Percentiles rank a stretch among this genome's conserved stretches.
These are phyloP conservation scores for Colletotrichum sp. DNA, from an alignment of 2,329 filamentous ascomycete species.

Conservation along the genomic window DNA sequence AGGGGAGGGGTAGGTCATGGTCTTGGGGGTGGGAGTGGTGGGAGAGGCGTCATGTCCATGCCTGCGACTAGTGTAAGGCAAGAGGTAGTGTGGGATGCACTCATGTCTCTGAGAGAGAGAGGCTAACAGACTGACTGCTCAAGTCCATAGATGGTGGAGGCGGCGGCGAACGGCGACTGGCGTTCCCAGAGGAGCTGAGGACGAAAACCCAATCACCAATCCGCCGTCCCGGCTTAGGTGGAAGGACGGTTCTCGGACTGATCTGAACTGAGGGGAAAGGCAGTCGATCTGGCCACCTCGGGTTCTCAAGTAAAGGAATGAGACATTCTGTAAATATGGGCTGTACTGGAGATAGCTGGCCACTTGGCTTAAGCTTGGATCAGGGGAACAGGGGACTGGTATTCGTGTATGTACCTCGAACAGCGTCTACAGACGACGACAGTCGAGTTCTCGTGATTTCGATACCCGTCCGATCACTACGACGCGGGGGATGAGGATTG, in stretches of 20 bases:
- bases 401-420: neutral
- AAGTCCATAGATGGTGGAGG: slow-evolving; percentile 11
- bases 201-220: neutral
- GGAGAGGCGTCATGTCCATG: slow-evolving; percentile 1
- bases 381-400: neutral
- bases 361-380: neutral
- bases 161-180: slow-evolving; percentile 6
- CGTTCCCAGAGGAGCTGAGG: neutral
- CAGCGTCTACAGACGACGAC: neutral
- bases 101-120: neutral
- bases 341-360: neutral
- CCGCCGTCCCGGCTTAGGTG: neutral
- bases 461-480: neutral
- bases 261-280: neutral
- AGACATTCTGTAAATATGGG: slow-evolving; percentile 13
- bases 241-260: neutral
- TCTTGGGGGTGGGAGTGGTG: neutral
- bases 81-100: slow-evolving; percentile 1
- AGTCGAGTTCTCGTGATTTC: neutral
- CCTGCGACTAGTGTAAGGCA: slow-evolving; percentile 1
- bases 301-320: slow-evolving; percentile 7
- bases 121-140: neutral
- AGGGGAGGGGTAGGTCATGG: neutral
- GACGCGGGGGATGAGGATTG: neutral
- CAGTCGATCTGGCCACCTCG: neutral